Evolutionary conservation across 2,329 filamentous ascomycete species (phyloP).

Genomic region (Didymella lethalis): DNA sequence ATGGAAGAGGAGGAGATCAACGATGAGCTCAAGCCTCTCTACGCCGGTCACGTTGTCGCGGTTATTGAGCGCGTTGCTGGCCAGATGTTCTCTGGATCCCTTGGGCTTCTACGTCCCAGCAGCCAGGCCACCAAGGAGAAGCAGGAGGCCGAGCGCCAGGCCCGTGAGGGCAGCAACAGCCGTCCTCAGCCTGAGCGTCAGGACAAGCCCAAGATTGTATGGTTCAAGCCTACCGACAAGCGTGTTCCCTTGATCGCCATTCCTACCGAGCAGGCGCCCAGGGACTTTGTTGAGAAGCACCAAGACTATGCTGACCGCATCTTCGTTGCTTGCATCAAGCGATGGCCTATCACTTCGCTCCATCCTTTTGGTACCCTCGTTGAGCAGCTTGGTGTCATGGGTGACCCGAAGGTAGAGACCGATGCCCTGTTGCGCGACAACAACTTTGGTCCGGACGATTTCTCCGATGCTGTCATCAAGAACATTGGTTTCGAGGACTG

Average conservation of each 20-base stretch:
- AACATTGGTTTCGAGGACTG: slow-evolving; percentile 93
- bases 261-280: slow-evolving; percentile 94
- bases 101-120: slow-evolving; percentile 91
- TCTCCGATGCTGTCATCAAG: slow-evolving; percentile 93
- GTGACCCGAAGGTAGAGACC: slow-evolving; percentile 95
- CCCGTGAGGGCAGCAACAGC: slow-evolving; percentile 80
- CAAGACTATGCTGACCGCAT: slow-evolving; percentile 97
- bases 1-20: slow-evolving; percentile 99
- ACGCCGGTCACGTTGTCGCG: slow-evolving; percentile 95
- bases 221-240: slow-evolving; percentile 99
- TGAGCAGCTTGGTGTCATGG: slow-evolving; percentile 96
- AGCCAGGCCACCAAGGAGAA: slow-evolving; percentile 99
- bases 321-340: slow-evolving; percentile 98
- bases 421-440: slow-evolving; percentile 97
- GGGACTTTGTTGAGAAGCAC: slow-evolving; percentile 98
- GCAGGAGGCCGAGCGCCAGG: slow-evolving; percentile 94
- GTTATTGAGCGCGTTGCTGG: slow-evolving; percentile 96
- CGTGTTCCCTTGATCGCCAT: slow-evolving; percentile 97
- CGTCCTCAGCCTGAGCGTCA: slow-evolving; percentile 82
- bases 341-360: slow-evolving; percentile 99
- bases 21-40: slow-evolving; percentile 96
- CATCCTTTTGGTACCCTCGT: slow-evolving; percentile 98
- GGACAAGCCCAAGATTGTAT: slow-evolving; percentile 99
- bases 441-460: slow-evolving; percentile 97
- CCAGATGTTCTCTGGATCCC: slow-evolving; percentile 98